Base-by-base conservation (phyloP, 192 early-diverging fungal genomes). In the Coemansia erecta region DNA sequence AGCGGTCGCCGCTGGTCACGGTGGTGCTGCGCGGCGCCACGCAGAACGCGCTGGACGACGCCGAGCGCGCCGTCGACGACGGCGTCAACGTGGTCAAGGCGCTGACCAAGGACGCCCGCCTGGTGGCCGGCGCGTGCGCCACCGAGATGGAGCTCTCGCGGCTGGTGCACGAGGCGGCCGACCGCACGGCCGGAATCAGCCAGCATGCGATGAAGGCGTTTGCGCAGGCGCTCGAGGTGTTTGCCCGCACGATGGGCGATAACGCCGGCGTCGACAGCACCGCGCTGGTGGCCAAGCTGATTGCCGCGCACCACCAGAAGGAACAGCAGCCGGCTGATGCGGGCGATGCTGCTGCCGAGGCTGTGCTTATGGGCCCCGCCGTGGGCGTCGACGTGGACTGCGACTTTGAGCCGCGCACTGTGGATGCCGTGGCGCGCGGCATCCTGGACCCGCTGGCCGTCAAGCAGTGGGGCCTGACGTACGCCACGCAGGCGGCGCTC, bases 21-120 rank as follows among this genome's bases (percentile, higher is more conserved):
- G 93, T 98, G 65, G 92, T 98, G 31, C 82, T 98, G 51, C 92
- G 96, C 65, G 96, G 96, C 44, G 94, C 92, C 7, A 98, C 96
- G 8, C 86, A 86, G 70, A 98, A 98, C 81, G 80, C 86, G 58
- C 86, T 98, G 70, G 96, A 98, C 64, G 96, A 98, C 81, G 83
- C 96, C 52, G 96, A 98, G 80, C 90, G 96, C 50, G 94, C 96
- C 15, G 84, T 98, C 28, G 96, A 98, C 76, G 96, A 97, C 66
- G 96, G 96, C 69, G 92, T 98, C 66, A 98, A 97, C 70, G 87
- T 92, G 22, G 85, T 98, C 66, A 98, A 97, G 82, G 90, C 96
- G 42, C 80, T 92, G 57, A 87, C 88, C 39, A 91, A 89, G 72
- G 92, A 97, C 76, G 53, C 73, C 37, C 87, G 91, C 19, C 81